These are phyloP conservation scores for Inga leiocalycina DNA, from an alignment of 306 rosid species.

Conservation along the genomic window DNA sequence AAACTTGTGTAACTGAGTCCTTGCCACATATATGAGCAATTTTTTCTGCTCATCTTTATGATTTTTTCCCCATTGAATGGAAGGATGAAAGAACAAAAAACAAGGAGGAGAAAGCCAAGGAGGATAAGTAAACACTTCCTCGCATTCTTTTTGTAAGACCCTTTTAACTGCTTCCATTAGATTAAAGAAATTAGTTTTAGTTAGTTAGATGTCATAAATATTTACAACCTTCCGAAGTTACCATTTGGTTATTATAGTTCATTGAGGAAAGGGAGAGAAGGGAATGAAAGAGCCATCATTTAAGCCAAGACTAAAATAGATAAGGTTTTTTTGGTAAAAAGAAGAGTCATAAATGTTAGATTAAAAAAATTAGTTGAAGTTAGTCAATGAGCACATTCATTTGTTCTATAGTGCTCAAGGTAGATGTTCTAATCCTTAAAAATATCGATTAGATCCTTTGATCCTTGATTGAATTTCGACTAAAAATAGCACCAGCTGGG, in stretches of 20 bases:
- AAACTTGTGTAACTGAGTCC: neutral
- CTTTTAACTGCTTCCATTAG: neutral
- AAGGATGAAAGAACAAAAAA: too few relatives aligned
- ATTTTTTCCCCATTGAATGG: too few relatives aligned
- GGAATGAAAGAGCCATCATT: neutral
- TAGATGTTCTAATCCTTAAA: neutral
- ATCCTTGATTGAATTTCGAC: too few relatives aligned
- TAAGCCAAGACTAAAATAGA: too few relatives aligned
- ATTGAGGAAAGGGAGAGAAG: neutral
- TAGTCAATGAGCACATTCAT: neutral
- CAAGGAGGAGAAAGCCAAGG: neutral
- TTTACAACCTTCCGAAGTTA: neutral
- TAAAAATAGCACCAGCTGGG: neutral
- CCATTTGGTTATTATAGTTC: neutral
- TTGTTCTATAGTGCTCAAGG: neutral
- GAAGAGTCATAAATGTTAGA: too few relatives aligned
- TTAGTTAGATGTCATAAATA: too few relatives aligned
- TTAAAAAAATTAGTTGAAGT: too few relatives aligned
- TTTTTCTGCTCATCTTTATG: neutral
- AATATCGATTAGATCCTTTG: too few relatives aligned
- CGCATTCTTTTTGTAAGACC: neutral
- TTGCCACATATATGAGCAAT: neutral
- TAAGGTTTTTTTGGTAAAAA: neutral
- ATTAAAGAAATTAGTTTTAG: too few relatives aligned
- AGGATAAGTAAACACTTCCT: too few relatives aligned